phyloP scores from a whole-genome alignment of 2,329 filamentous ascomycete genomes.

The Simplicillium aogashimaense region DNA sequence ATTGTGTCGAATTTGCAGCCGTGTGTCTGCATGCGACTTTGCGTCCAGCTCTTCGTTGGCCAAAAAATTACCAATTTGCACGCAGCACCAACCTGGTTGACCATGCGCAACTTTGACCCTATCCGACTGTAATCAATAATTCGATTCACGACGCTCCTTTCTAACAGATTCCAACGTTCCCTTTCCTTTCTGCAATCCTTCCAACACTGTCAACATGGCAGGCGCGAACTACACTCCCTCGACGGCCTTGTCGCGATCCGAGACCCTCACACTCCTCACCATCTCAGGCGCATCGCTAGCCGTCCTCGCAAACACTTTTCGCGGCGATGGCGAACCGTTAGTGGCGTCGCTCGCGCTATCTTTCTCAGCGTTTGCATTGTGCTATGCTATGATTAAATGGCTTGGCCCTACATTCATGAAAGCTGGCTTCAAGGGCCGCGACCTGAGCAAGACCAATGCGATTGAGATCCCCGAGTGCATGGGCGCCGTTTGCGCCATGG shows the following conservation, averaged over 20 bases:
- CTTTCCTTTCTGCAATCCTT: too few relatives aligned
- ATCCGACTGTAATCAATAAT: too few relatives aligned
- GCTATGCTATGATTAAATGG: slow-evolving; percentile 86
- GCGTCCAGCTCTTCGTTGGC: slow-evolving; percentile 10
- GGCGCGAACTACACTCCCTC: too few relatives aligned
- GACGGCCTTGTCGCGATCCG: slow-evolving; percentile 26
- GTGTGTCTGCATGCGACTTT: too few relatives aligned
- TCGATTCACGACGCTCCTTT: too few relatives aligned
- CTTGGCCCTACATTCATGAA: slow-evolving; percentile 82
- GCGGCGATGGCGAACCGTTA: slow-evolving; percentile 78
- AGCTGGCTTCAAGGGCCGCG: slow-evolving; percentile 80
- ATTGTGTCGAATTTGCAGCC: too few relatives aligned
- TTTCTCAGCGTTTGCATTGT: slow-evolving; percentile 69
- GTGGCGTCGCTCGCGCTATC: slow-evolving; percentile 83
- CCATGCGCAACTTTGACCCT: too few relatives aligned
- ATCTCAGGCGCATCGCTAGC: slow-evolving; percentile 61
- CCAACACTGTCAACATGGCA: too few relatives aligned
- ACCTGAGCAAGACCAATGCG: slow-evolving; percentile 63
- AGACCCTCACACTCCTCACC: slow-evolving; percentile 46
- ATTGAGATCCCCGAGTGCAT: slow-evolving; percentile 89
- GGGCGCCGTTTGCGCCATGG: slow-evolving; percentile 85
- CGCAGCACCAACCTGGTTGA: too few relatives aligned
- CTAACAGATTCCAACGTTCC: too few relatives aligned
- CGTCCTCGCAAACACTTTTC: slow-evolving; percentile 71
- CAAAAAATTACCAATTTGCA: too few relatives aligned